These are phyloP conservation scores for Aspergillus pseudoterreus DNA, from an alignment of 2,329 filamentous ascomycete genomes.

Conservation along the genomic window DNA sequence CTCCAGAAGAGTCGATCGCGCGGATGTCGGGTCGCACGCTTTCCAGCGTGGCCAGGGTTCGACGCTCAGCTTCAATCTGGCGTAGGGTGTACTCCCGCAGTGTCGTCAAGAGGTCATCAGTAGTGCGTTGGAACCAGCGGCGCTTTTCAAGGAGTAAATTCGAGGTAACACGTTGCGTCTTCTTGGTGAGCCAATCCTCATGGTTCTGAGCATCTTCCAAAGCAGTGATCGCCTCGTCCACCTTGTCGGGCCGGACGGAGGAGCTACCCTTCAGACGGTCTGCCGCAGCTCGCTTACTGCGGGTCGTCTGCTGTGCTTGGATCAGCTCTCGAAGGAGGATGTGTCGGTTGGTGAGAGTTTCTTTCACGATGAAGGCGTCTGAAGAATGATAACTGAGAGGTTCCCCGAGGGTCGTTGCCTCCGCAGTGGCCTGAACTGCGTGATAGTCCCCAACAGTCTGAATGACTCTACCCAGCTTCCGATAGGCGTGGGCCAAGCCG, in stretches of 20 bases:
- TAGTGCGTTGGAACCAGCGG: conserved; percentile 84
- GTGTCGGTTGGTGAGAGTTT: conserved; percentile 95
- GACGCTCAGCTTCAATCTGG: conserved; percentile 91
- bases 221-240: conserved; percentile 91
- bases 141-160: conserved; percentile 86
- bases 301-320: conserved; percentile 81
- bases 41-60: conserved; percentile 88
- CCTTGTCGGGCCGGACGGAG: conserved; percentile 87
- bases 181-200: conserved; percentile 76
- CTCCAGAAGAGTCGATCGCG: conserved; percentile 85
- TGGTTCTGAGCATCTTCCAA: conserved; percentile 82
- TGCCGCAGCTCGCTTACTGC: conserved; percentile 77
- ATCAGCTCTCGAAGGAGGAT: conserved; percentile 90
- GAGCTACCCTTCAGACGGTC: conserved; percentile 84
- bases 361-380: conserved; percentile 96
- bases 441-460: conserved; percentile 94
- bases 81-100: conserved; percentile 91
- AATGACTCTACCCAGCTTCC: conserved; percentile 89
- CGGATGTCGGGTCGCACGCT: conserved; percentile 89
- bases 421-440: conserved; percentile 91
- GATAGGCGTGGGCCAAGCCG: conserved; percentile 84
- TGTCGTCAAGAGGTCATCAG: conserved; percentile 75
- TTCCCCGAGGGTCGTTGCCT: conserved; percentile 91
- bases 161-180: conserved; percentile 82
- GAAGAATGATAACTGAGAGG: conserved; percentile 92